A percentile compares a stretch with the other conserved stretches of the same genome.
These are phyloP conservation scores for Tetrapisispora fleetii DNA, from an alignment of 805 yeast genomes.

Conservation along the genomic window DNA sequence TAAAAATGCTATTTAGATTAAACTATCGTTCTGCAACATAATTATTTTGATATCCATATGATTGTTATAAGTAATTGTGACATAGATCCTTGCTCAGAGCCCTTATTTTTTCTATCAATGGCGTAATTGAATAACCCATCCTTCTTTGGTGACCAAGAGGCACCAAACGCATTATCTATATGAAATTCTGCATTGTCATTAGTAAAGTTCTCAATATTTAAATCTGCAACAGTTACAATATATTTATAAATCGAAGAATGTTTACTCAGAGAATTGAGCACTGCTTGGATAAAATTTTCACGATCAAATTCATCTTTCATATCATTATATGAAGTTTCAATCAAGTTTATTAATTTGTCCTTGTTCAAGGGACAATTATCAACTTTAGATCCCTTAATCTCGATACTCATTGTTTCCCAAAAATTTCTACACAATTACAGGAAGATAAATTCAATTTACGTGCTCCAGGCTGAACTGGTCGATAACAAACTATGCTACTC, in stretches of 20 bases:
- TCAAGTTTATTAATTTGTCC: conserved; percentile 12
- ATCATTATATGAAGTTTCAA: conserved; percentile 7
- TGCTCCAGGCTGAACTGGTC: no score
- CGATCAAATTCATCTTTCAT: not conserved
- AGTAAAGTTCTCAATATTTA: conserved; percentile 15
- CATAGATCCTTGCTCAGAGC: not conserved
- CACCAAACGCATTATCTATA: conserved; percentile 36
- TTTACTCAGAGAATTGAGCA: conserved; percentile 31
- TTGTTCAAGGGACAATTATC: conserved; percentile 15
- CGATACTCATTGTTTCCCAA: conserved; percentile 6
- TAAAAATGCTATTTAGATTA: no score
- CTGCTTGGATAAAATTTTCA: conserved; percentile 22
- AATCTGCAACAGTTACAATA: conserved; percentile 36
- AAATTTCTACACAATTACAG: not conserved
- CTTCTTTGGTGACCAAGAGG: conserved; percentile 45
- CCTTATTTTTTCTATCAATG: conserved; percentile 18
- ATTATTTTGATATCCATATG: conserved; percentile 25
- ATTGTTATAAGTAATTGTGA: conserved; percentile 23
- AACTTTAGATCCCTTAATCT: conserved; percentile 10
- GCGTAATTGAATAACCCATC: conserved; percentile 42
- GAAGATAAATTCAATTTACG: no score
- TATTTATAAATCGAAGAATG: conserved; percentile 50
- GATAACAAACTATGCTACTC: no score
- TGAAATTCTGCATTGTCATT: conserved; percentile 8
- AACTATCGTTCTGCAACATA: not conserved